Evolutionary conservation across 2,329 filamentous ascomycete species (phyloP), one percentile per base, ranked within the genome.

Genomic region (Penicillium corylophilum): DNA sequence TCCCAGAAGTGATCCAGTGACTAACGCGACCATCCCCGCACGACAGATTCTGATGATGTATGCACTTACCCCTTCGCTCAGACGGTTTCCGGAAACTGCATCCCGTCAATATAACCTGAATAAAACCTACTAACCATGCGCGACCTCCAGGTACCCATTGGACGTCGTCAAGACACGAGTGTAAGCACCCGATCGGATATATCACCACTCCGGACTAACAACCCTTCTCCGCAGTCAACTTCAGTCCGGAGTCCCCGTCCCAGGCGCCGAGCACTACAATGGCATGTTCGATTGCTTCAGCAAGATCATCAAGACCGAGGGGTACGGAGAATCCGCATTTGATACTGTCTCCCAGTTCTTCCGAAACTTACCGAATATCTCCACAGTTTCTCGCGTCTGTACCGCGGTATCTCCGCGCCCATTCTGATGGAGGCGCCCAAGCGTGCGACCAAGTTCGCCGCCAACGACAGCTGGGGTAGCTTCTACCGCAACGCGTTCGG

Each of bases 161-260:
- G 94, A 99, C 74, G 94, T 99, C 53, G 90, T 97, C 74, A 97
- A 97, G 83, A 97, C 94, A 60, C 83, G 93, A 87, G 88, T 95
- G 89, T 94, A 83, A 82, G 73, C 59, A 28, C 22, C 49, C 36
- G 35, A 41, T 56, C 54, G 49, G 55, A 56, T 46, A 20, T 23
- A 24, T 51, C 46, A 47, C 51, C 52, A 36, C 41, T 26, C 15
- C n/a, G 40, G n/a, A 33, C 48, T 51, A 26, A 53, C 47, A 54
- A 50, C 50, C 31, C 44, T 9, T 44, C 44, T 22, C 45, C 31
- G 22, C 26, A 96, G 89, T 72, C 92, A 96, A 76, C 81, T 96
- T 51, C 92, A 96, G 78, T 88, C 88, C 48, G 87, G 87, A 66
- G 82, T 79, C 61, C 83, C 80, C 39, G 77, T 80, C 20, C 63